Evolutionary conservation across 1,139 yeast genomes (phyloP).

Genomic region (Hanseniaspora gamundiae): DNA sequence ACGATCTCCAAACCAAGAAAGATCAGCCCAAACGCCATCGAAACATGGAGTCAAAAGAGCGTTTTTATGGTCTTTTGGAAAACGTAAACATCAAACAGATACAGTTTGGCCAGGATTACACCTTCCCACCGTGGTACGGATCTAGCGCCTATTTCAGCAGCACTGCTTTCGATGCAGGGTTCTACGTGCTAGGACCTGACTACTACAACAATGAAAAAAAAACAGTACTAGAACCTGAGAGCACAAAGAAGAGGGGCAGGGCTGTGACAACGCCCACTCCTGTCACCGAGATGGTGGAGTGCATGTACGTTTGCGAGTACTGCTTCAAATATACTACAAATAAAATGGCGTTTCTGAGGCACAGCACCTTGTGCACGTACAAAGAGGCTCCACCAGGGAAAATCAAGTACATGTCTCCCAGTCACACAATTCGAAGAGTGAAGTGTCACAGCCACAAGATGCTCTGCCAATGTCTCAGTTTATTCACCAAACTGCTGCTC

Average conservation of each 20-base stretch:
- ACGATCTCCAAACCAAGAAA: no score
- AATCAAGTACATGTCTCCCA: conserved; percentile 52
- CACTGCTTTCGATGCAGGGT: conserved; percentile 23
- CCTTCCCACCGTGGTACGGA: conserved; percentile 77
- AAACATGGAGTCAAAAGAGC: neutral
- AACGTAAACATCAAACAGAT: conserved; percentile 53
- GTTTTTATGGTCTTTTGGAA: conserved; percentile 46
- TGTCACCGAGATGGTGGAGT: conserved; percentile 39
- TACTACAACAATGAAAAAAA: conserved; percentile 5
- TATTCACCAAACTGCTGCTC: conserved; percentile 80
- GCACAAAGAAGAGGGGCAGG: conserved; percentile 4
- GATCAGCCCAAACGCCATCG: no score
- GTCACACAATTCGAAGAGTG: conserved; percentile 47
- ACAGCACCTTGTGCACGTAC: conserved; percentile 36
- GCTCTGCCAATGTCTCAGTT: conserved; percentile 70
- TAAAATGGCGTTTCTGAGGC: conserved; percentile 30
- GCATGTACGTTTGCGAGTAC: conserved; percentile 58
- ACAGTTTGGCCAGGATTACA: conserved; percentile 44
- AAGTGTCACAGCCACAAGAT: conserved; percentile 51
- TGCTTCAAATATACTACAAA: conserved; percentile 71
- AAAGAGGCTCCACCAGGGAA: conserved; percentile 45
- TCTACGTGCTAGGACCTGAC: conserved; percentile 10
- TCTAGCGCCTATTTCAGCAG: conserved; percentile 57
- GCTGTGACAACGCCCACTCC: neutral
- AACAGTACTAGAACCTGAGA: conserved; percentile 11